Percentiles rank a stretch among this genome's conserved stretches.
Conservation (phyloP, 2,329 filamentous ascomycete genomes). For the Hypoxylon sp. region DNA sequence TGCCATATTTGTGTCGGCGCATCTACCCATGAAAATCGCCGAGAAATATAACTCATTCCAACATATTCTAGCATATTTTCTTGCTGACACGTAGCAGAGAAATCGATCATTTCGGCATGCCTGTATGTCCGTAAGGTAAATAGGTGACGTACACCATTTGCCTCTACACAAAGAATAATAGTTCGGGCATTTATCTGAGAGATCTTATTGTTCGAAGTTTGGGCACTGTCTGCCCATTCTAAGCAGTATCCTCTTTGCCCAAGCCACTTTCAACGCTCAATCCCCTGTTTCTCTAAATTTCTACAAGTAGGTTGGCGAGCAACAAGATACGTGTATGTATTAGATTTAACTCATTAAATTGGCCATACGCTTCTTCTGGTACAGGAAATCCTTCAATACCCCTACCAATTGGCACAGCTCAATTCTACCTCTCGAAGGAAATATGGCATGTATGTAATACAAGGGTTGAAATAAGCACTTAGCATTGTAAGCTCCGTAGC, state of each 20-base stretch:
- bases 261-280: neutral
- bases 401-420: neutral
- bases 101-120: neutral
- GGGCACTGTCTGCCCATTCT: neutral
- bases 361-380: neutral
- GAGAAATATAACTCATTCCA: conserved; percentile 7
- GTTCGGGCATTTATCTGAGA: neutral
- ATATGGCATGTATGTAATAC: neutral
- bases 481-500: neutral
- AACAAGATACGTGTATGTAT: neutral
- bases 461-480: neutral
- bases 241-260: neutral
- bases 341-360: neutral
- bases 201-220: neutral
- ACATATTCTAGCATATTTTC: conserved; percentile 1
- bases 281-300: no score
- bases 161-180: neutral
- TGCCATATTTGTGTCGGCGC: conserved; percentile 32
- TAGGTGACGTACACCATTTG: neutral
- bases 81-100: conserved; percentile 28
- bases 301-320: neutral
- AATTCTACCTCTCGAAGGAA: neutral
- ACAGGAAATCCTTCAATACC: neutral
- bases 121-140: neutral
- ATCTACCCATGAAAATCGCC: conserved; percentile 13